phyloP scores from a whole-genome alignment of 1,284 basidiomycete genomes.

The Puccinia coronata region DNA sequence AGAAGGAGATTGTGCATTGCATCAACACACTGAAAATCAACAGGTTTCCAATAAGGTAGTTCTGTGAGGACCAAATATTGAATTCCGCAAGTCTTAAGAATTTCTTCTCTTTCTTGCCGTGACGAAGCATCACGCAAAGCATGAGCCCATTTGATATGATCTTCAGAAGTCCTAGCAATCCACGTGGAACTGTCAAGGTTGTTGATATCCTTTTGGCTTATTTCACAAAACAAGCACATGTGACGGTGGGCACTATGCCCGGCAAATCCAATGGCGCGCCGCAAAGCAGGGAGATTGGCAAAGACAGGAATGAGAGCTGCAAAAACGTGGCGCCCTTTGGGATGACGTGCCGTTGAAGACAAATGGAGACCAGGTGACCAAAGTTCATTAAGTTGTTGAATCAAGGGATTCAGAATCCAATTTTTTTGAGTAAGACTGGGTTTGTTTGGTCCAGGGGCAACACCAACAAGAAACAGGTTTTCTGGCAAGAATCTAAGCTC shows the following conservation, averaged over 20 bases:
- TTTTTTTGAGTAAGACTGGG: conserved; percentile 54
- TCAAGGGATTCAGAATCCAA: conserved; percentile 56
- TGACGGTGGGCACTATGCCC: neutral
- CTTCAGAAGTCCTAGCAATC: neutral
- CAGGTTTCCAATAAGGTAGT: conserved; percentile 21
- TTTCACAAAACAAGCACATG: conserved; percentile 48
- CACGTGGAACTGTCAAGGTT: conserved; percentile 19
- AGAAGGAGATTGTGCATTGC: conserved; percentile 43
- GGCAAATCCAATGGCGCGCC: conserved; percentile 45
- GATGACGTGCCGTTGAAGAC: neutral
- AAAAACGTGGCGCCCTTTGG: neutral
- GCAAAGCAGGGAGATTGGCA: conserved; percentile 48
- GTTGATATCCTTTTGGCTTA: conserved; percentile 2
- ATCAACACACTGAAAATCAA: conserved; percentile 24
- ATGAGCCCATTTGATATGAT: conserved; percentile 21
- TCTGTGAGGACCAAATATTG: conserved; percentile 18
- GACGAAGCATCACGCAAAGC: neutral
- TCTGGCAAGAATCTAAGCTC: conserved; percentile 57
- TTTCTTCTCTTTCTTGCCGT: neutral
- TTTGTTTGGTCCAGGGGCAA: conserved; percentile 58
- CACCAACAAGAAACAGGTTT: conserved; percentile 60
- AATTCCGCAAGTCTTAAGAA: conserved; percentile 9
- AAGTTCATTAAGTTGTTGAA: conserved; percentile 56
- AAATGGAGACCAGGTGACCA: conserved; percentile 57
- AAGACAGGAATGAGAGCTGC: conserved; percentile 22